These are phyloP conservation scores for Apium graveolens DNA, from an alignment of 129 eudicot species.

Conservation along the genomic window DNA sequence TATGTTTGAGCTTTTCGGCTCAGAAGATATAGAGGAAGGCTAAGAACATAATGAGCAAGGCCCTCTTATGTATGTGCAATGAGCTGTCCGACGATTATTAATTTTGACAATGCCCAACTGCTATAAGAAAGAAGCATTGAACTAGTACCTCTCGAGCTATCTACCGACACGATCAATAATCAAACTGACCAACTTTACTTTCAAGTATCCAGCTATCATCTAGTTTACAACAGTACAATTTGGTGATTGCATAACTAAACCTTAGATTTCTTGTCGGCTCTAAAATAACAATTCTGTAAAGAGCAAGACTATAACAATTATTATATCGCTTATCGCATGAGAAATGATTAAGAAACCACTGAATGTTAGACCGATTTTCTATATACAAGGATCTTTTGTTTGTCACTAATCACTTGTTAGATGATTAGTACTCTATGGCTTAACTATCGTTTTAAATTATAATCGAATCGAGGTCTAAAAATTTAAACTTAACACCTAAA, in stretches of 20 bases:
- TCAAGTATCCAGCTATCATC: background rate
- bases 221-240: background rate
- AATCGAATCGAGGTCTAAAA: background rate
- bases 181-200: background rate
- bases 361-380: too few relatives aligned
- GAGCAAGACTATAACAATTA: too few relatives aligned
- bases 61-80: background rate
- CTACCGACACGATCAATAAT: conserved; percentile 1
- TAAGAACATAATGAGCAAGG: background rate
- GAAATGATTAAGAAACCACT: background rate
- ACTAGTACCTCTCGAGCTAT: background rate
- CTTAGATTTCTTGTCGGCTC: background rate
- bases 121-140: background rate
- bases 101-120: too few relatives aligned
- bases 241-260: background rate
- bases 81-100: background rate
- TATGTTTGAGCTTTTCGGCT: background rate
- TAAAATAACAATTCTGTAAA: background rate
- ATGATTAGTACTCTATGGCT: too few relatives aligned
- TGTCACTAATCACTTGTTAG: background rate
- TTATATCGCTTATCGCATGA: too few relatives aligned
- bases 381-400: background rate
- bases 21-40: background rate
- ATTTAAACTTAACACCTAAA: background rate
- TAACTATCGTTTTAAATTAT: background rate